Evolutionary conservation across 345 rosid species (phyloP).

Genomic region (Syzygium aromaticum): DNA sequence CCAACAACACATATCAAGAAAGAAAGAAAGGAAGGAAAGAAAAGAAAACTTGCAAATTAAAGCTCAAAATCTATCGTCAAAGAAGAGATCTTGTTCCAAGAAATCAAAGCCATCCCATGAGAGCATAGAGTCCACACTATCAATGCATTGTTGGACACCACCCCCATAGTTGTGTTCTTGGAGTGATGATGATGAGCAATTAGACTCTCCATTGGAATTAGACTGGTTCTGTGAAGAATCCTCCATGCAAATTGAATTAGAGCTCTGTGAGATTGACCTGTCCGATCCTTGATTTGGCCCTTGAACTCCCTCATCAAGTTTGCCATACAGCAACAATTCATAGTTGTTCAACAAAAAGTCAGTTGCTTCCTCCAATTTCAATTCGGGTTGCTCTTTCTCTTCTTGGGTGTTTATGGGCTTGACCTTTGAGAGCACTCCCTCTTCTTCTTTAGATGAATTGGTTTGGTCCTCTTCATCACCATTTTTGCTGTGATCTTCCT

Average conservation of each 20-base stretch:
- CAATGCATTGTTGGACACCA: conserved; percentile 43
- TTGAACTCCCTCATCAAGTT: conserved; percentile 25
- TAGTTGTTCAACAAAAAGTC: conserved; percentile 16
- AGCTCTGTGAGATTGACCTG: conserved; percentile 25
- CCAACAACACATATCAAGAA: background rate
- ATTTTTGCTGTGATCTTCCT: background rate
- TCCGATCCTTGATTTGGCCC: conserved; percentile 15
- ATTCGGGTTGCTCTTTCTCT: background rate
- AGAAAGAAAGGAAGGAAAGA: background rate
- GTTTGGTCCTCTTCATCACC: conserved; percentile 8
- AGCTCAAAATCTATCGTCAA: conserved; percentile 5
- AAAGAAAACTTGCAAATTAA: conserved; percentile 10
- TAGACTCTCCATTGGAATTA: conserved; percentile 20
- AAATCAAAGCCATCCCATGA: conserved; percentile 48
- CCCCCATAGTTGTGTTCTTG: conserved; percentile 9
- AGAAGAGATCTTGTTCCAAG: conserved; percentile 22
- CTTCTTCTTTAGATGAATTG: conserved; percentile 5
- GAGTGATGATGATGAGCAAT: conserved; percentile 1
- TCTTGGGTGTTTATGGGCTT: background rate
- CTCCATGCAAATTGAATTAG: conserved; percentile 10
- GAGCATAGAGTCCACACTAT: conserved; percentile 47
- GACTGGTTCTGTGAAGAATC: conserved; percentile 15
- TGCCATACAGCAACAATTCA: conserved; percentile 22
- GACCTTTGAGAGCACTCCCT: background rate
- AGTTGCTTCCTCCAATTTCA: conserved; percentile 17